Base-by-base conservation (phyloP, 768 basidiomycete genomes). In the Tephrocybe sp. region DNA sequence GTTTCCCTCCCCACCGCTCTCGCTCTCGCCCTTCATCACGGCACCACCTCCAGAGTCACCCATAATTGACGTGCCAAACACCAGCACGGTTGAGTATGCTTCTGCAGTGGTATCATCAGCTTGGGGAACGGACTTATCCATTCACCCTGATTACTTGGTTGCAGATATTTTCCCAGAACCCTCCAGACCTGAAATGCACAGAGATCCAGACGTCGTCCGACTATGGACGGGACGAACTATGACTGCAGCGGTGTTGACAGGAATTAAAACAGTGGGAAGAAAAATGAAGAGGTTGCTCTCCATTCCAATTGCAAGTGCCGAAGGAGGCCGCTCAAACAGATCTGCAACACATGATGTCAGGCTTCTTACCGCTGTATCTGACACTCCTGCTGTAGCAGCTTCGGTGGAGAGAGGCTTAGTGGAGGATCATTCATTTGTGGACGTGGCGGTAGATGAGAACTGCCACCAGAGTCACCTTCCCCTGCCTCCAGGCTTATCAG, bases 51-150 rank as follows among this genome's bases (percentile, higher is more conserved):
- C 55, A 34, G 45, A 50, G 19, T 53, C 51, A 2, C 48, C 51
- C 3, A 35, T 50, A 17, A 43, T 57, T n/a, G 38, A 36, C 7
- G 30, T 49, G 40, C 45, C 52, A 16, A 49, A 62, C 39, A 58
- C 60, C 30, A 65, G 65, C 45, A 63, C 64, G 13, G 56, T 64
- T 16, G 65, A 69, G 33, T 71, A 69, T 51, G 70, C 70, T 41
- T 56, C 62, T 19, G 70, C 68, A 35, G 52, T 71, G 39, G 59
- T 69, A 48, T 65, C 65, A 41, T 69, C 68, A 44, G 64, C 67
- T 19, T 69, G 66, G 68, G 63, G 61, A 43, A 36, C 38, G 7
- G 56, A 57, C 34, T 20, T 54, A 23, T 51, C 46, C 30, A 39
- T 57, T 11, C 52, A 45, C 23, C 49, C 56, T 6, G 52, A 38